Evolutionary conservation across 257 asterid species (phyloP).

Genomic region (Penstemon eatonii): DNA sequence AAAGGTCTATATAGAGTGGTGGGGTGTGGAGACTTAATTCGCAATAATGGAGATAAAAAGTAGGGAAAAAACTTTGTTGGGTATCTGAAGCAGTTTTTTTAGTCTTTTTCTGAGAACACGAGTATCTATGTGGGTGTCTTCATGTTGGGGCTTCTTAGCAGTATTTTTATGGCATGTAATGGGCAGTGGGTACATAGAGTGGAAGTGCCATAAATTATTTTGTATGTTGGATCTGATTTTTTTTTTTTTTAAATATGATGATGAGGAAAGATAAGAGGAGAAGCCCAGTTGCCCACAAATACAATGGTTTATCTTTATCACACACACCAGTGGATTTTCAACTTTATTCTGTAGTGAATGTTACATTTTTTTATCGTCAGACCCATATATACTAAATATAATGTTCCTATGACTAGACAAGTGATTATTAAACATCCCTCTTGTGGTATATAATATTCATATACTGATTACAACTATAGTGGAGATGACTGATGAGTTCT

Average conservation of each 20-base stretch:
- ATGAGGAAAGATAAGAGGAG: not conserved
- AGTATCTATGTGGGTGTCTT: slow-evolving; percentile 44
- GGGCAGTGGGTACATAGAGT: slow-evolving; percentile 16
- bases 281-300: slow-evolving; percentile 9
- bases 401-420: too few species aligned
- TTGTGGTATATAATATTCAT: too few species aligned
- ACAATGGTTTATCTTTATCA: not conserved
- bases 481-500: too few species aligned
- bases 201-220: slow-evolving; percentile 7
- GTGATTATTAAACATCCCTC: too few species aligned
- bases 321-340: slow-evolving; percentile 1
- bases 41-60: slow-evolving; percentile 43
- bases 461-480: too few species aligned
- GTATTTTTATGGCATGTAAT: slow-evolving; percentile 7
- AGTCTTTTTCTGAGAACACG: slow-evolving; percentile 37
- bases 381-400: too few species aligned
- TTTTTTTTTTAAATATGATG: too few species aligned
- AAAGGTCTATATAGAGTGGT: slow-evolving; percentile 41
- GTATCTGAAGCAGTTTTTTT: slow-evolving; percentile 35
- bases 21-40: slow-evolving; percentile 36
- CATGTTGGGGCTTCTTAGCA: slow-evolving; percentile 35
- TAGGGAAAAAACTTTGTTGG: slow-evolving; percentile 18
- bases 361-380: not conserved
- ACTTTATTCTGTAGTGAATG: slow-evolving; percentile 9
- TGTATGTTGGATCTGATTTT: slow-evolving; percentile 4